Evolutionary conservation across 2,329 filamentous ascomycete species (phyloP), one percentile per base, ranked within the genome.

Genomic region (Pyrenophora graminea): DNA sequence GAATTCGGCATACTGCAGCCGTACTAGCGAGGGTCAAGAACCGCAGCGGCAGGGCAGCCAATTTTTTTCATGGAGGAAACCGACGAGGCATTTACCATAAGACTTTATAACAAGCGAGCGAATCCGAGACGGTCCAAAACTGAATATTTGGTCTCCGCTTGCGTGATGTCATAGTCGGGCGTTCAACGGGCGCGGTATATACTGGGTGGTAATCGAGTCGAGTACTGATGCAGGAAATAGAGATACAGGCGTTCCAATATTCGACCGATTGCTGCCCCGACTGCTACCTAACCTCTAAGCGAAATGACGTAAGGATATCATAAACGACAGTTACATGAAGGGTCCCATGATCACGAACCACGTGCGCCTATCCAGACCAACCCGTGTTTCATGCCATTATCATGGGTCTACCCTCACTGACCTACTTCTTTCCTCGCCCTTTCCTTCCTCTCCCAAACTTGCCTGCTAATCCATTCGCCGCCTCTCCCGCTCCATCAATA

Each of bases 81-180:
- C 59, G 59, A 65, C 62, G 68, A 66, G 72, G 67, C 69, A 70
- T 72, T 72, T 72, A 67, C 66, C 69, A 68, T 69, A 70, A 68
- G 67, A 64, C 64, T 67, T 51, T 74, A 68, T 73, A 72, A 67
- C 68, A 67, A 70, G 68, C 70, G 68, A 69, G 61, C 69, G 66
- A 74, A 74, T 73, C 66, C 67, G 63, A 74, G 67, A 69, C 69
- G 66, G 67, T 73, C 68, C 70, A 63, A 71, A 69, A 69, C 64
- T 72, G 70, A 71, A 64, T 43, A 57, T 54, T 58, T 62, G 63
- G 63, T 62, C 57, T 55, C 63, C 54, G 64, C 61, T 65, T 59
- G 47, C 59, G 68, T 73, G 70, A 70, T 69, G 66, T 69, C 63
- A 66, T 56, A 45, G 55, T 60, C 66, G 50, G 62, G 59, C 56